Evolutionary conservation across 768 basidiomycete species (phyloP), one percentile per base, ranked within the genome.

Genomic region (Rhodotorula kratochvilovae): DNA sequence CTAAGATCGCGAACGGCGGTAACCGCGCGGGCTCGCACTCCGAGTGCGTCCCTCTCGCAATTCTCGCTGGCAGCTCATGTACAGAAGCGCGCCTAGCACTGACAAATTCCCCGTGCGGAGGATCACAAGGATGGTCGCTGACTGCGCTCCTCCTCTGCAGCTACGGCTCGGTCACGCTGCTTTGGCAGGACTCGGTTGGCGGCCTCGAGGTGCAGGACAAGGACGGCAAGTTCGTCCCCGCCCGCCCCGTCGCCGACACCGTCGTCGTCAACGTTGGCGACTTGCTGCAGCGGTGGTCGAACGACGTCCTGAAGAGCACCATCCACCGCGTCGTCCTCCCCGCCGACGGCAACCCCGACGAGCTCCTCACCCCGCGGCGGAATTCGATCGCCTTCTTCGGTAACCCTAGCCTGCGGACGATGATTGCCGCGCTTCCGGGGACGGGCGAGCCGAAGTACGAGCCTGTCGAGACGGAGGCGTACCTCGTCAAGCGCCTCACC

Each of bases 1-100:
- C 82, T 31, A 75, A 88, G 45, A 82, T 83, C 48, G 79, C 82
- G 50, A 86, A 88, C 1, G 87, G 89, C 1, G 89, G 90, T 77
- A 87, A 89, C 23, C 85, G 91, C 36, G 91, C 91, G 25, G 91
- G 90, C 19, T 87, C 89, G 31, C 91, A 93, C 77, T 90, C 89
- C 58, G 90, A 74, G 39, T 39, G 39, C 39, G 39, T 39, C 39
- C 39, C 67, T 73, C 19, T 29, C 61, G n/a, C 53, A 15, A 31
- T 25, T 12, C 50, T n/a, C 29, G n/a, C n/a, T n/a, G n/a, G n/a
- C n/a, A n/a, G n/a, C n/a, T n/a, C n/a, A n/a, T n/a, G n/a, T n/a
- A n/a, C n/a, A n/a, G n/a, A n/a, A n/a, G n/a, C n/a, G n/a, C n/a
- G n/a, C n/a, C n/a, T n/a, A n/a, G n/a, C n/a, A n/a, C n/a, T n/a